A percentile compares a stretch with the other conserved stretches of the same genome.
Conservation (phyloP, 208 protist genomes). For the Herpetomonas tarakana region DNA sequence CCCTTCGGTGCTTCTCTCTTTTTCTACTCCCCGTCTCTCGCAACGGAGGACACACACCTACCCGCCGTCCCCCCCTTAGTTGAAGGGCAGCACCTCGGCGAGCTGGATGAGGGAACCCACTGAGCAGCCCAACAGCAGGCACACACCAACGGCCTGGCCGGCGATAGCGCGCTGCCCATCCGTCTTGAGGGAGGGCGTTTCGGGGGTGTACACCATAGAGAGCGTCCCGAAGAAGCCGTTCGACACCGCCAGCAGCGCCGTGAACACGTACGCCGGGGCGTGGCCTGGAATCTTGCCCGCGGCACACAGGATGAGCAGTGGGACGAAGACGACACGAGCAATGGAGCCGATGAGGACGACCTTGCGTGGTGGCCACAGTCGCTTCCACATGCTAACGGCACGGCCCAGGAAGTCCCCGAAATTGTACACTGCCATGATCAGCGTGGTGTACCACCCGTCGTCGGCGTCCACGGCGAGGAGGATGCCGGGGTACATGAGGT, state of each 20-base stretch:
- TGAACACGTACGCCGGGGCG: slow-evolving; percentile 49
- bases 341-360: slow-evolving; percentile 31
- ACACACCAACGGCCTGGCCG: slow-evolving; percentile 50
- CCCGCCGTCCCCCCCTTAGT: slow-evolving; percentile 1
- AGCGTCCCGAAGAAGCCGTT: slow-evolving; percentile 80
- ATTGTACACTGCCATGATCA: slow-evolving; percentile 74
- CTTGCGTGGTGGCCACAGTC: slow-evolving; percentile 37
- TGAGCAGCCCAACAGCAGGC: slow-evolving; percentile 58
- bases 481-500: slow-evolving; percentile 78
- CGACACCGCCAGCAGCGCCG: slow-evolving; percentile 44
- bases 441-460: slow-evolving; percentile 66
- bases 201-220: slow-evolving; percentile 73
- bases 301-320: slow-evolving; percentile 74
- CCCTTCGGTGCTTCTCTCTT: no score
- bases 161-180: slow-evolving; percentile 64
- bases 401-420: slow-evolving; percentile 58
- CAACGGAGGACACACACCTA: not conserved
- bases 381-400: slow-evolving; percentile 35
- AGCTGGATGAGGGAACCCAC: slow-evolving; percentile 65
- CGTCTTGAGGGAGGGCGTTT: slow-evolving; percentile 28
- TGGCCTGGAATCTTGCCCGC: slow-evolving; percentile 45
- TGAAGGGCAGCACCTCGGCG: slow-evolving; percentile 34
- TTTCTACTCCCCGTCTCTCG: no score
- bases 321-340: slow-evolving; percentile 58
- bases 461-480: slow-evolving; percentile 47